A percentile compares a stretch with the other conserved stretches of the same genome.
Evolutionary conservation across 148 eudicot species (phyloP).

Genomic region (Dianthus caryophyllus): DNA sequence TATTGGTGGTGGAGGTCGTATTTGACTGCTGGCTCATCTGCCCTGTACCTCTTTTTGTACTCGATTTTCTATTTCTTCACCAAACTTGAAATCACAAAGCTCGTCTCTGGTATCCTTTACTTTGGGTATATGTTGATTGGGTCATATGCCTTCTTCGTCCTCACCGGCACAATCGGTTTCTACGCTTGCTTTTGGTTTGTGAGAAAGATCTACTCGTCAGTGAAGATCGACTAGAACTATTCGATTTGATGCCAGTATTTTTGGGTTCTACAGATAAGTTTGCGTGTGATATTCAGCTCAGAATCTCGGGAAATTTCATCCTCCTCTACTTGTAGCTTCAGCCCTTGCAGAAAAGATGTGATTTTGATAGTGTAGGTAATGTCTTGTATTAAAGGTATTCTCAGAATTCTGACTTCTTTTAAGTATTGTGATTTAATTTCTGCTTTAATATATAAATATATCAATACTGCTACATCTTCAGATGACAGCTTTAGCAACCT

Average conservation of each 20-base stretch:
- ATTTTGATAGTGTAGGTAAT: slow-evolving; percentile 26
- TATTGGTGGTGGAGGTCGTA: slow-evolving; percentile 58
- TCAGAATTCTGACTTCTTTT: slow-evolving; percentile 14
- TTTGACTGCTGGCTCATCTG: slow-evolving; percentile 51
- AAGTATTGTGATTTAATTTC: slow-evolving; percentile 20
- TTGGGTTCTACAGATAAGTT: slow-evolving; percentile 2
- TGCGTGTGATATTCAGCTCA: slow-evolving; percentile 12
- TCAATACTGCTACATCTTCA: slow-evolving; percentile 10
- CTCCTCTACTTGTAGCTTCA: slow-evolving; percentile 18
- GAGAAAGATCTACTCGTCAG: slow-evolving; percentile 45
- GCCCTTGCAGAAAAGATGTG: slow-evolving; percentile 4
- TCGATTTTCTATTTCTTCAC: slow-evolving; percentile 55
- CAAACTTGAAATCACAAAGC: slow-evolving; percentile 43
- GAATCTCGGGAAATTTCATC: slow-evolving; percentile 13
- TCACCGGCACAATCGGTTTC: slow-evolving; percentile 43
- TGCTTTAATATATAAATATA: slow-evolving; percentile 20
- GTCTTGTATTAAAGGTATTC: slow-evolving; percentile 21
- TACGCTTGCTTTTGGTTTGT: slow-evolving; percentile 48
- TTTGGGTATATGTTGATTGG: slow-evolving; percentile 45
- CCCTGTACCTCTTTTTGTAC: slow-evolving; percentile 46
- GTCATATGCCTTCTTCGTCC: slow-evolving; percentile 41
- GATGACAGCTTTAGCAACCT: not conserved
- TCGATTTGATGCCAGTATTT: slow-evolving; percentile 4
- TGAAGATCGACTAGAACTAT: slow-evolving; percentile 37
- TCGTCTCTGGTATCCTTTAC: slow-evolving; percentile 43